Evolutionary conservation across 805 yeast genomes (phyloP), one percentile per base, ranked within the genome.

Genomic region (Sugiyamaella lignohabitans): DNA sequence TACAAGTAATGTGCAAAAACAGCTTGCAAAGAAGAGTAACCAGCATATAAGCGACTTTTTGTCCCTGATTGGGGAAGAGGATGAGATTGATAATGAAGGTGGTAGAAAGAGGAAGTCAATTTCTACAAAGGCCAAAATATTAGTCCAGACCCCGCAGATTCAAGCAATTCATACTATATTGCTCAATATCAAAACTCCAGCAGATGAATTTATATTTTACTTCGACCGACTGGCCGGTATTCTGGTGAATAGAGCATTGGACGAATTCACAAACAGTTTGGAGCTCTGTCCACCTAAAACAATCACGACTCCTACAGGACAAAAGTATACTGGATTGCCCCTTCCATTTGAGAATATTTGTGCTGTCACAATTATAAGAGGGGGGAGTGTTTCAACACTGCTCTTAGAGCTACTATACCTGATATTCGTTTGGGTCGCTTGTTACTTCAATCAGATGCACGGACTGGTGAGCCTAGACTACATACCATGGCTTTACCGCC

Each of bases 301-400:
- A 1, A 67, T 80, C 1, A 51, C 55, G 1, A 82, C 77, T 3
- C 76, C 83, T 1, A 52, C 65, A 1, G 71, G 67, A 1, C 20
- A 54, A 20, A 30, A 19, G 1, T 59, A 53, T 37, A 21, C 38
- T 8, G 70, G 69, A 1, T 45, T 61, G 35, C 71, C 52, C 3
- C 67, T 61, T 45, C 59, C 51, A 30, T 64, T 62, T 39, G 77
- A 78, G 48, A 72, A 74, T 10, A 68, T 84, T 6, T 69, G 84
- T 23, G 93, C 93, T 0, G 84, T 87, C 4, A 83, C 83, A 52
- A 78, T 89, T 37, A 82, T 89, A 24, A 74, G 96, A 53, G 88
- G 96, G 98, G 98, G 3, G 97, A 88, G 61, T 86, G 96, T 59
- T 89, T 89, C 59, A 81, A 85, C 77, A 76, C 75, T 24, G 82